Evolutionary conservation across 2,329 filamentous ascomycete genomes (phyloP).

Genomic region (Hypoxylon rubiginosum): DNA sequence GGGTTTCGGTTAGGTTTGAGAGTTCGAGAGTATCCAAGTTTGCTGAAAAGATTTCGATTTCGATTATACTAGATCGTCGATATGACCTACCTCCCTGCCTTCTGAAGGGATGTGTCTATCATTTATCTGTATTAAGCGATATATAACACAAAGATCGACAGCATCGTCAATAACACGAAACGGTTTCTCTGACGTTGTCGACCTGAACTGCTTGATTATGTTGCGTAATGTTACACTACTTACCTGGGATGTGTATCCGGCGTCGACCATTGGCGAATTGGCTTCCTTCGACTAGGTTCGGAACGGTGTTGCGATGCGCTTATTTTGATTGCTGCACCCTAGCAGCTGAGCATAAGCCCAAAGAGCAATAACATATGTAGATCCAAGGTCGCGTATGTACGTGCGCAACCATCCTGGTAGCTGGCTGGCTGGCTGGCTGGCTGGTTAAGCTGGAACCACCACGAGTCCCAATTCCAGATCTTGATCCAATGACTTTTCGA

Average conservation of each 20-base stretch:
- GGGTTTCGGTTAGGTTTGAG: constrained; percentile 3
- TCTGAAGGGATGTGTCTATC: not conserved
- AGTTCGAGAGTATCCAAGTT: not conserved
- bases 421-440: not conserved
- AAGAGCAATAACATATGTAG: constrained; percentile 18
- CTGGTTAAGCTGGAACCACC: not conserved
- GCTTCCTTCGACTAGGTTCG: constrained; percentile 1
- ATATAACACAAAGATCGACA: constrained; percentile 5
- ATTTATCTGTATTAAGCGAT: constrained; percentile 12
- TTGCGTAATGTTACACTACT: constrained; percentile 12
- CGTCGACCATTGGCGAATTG: constrained; percentile 6
- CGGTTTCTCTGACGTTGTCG: constrained; percentile 12
- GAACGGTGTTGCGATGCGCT: constrained; percentile 19
- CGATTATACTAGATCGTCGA: not conserved
- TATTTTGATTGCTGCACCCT: not conserved
- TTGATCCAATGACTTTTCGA: constrained; percentile 11
- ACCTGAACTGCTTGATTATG: not conserved
- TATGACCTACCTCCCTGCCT: not conserved
- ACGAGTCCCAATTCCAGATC: constrained; percentile 17
- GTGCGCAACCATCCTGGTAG: not conserved
- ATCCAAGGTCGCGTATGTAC: constrained; percentile 19
- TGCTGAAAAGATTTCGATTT: constrained; percentile 1
- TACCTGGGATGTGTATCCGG: not conserved
- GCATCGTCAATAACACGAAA: constrained; percentile 16
- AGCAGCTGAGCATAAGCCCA: constrained; percentile 3